These are phyloP conservation scores for Pyrenophora tritici-repentis DNA, from an alignment of 2,329 filamentous ascomycete species.

Conservation along the genomic window DNA sequence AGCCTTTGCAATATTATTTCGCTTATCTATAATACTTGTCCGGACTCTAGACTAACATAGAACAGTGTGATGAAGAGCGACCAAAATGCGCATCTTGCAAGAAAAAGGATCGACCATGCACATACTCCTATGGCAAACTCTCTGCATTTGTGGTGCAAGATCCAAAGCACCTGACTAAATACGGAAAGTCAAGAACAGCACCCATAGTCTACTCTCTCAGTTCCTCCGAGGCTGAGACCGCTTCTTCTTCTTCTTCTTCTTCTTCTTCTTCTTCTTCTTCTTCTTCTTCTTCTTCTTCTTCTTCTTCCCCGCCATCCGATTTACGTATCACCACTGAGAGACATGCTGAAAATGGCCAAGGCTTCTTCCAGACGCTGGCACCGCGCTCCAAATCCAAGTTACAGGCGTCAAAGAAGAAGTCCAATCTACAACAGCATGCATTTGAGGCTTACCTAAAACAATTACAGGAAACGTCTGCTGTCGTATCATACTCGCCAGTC, in stretches of 20 bases:
- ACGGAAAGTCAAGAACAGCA: slow-evolving; percentile 29
- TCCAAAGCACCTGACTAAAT: slow-evolving; percentile 36
- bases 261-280: slow-evolving; percentile 10
- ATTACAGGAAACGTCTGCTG: slow-evolving; percentile 13
- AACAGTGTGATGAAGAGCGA: slow-evolving; percentile 36
- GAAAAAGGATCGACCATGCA: slow-evolving; percentile 36
- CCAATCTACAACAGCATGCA: slow-evolving; percentile 16
- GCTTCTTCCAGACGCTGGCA: slow-evolving; percentile 35
- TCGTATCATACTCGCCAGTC: slow-evolving; percentile 14
- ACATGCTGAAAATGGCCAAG: slow-evolving; percentile 28
- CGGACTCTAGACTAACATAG: background rate
- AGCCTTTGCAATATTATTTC: too few relatives aligned
- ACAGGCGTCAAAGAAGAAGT: slow-evolving; percentile 18
- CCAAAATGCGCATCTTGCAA: slow-evolving; percentile 35
- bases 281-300: slow-evolving; percentile 8
- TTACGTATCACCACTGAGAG: slow-evolving; percentile 26
- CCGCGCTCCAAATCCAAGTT: slow-evolving; percentile 16
- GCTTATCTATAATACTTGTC: background rate
- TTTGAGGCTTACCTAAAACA: slow-evolving; percentile 23
- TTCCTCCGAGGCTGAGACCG: background rate
- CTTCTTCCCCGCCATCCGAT: slow-evolving; percentile 10
- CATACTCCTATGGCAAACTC: slow-evolving; percentile 34
- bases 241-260: slow-evolving; percentile 8
- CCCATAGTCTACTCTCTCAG: slow-evolving; percentile 21
- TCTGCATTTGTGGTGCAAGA: slow-evolving; percentile 37